A percentile compares a stretch with the other conserved stretches of the same genome.
Evolutionary conservation across 305 asterid genomes (phyloP).

Genomic region (Fraxinus dipetala): DNA sequence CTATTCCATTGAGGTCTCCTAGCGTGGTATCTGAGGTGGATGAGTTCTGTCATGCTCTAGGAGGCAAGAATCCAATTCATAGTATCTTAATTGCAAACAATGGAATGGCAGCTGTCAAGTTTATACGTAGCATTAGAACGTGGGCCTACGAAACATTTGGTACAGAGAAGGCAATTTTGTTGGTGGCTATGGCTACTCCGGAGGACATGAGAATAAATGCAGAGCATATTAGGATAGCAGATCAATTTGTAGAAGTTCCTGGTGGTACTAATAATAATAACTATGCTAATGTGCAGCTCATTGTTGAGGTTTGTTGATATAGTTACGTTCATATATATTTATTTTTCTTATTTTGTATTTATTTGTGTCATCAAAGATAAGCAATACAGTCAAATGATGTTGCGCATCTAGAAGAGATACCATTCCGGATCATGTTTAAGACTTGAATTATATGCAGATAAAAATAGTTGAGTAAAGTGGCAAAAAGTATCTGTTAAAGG

Average conservation of each 20-base stretch:
- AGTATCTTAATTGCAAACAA: slow-evolving; percentile 95
- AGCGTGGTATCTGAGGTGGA: slow-evolving; percentile 53
- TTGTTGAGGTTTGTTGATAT: slow-evolving; percentile 70
- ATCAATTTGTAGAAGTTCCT: slow-evolving; percentile 97
- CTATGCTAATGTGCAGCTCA: slow-evolving; percentile 97
- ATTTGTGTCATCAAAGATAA: slow-evolving; percentile 1
- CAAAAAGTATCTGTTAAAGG: slow-evolving; percentile 6
- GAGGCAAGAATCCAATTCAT: slow-evolving; percentile 76
- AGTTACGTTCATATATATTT: slow-evolving; percentile 1
- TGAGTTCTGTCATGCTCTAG: slow-evolving; percentile 75
- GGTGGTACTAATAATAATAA: slow-evolving; percentile 99
- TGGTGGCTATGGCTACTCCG: slow-evolving; percentile 99
- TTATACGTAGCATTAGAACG: slow-evolving; percentile 86
- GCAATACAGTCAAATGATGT: slow-evolving; percentile 6
- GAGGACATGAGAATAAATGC: slow-evolving; percentile 99
- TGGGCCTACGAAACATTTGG: slow-evolving; percentile 99
- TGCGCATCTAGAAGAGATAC: slow-evolving; percentile 7
- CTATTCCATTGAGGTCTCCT: slow-evolving; percentile 58
- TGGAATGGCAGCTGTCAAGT: slow-evolving; percentile 99
- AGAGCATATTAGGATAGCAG: slow-evolving; percentile 98
- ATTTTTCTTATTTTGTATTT: slow-evolving; percentile 1
- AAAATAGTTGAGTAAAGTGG: slow-evolving; percentile 9
- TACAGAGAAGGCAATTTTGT: slow-evolving; percentile 82
- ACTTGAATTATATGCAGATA: background rate
- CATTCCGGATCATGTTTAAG: slow-evolving; percentile 3